Evolutionary conservation across 768 basidiomycete species (phyloP).

Genomic region (Dioszegia aurantiaca): DNA sequence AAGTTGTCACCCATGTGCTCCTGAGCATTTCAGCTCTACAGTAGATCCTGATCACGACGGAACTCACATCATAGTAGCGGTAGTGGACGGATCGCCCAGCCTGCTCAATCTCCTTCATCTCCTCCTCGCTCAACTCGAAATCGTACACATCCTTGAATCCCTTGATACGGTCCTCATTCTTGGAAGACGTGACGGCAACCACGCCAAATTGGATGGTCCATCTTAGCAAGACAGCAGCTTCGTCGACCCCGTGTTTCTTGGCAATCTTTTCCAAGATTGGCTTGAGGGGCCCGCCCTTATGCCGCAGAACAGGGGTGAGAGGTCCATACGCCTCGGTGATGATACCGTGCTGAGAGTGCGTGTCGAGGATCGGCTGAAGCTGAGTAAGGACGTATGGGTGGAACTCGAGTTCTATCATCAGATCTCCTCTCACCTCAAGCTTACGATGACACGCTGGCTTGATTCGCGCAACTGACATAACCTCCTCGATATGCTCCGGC

Average conservation of each 20-base stretch:
- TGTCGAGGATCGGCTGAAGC: conserved; percentile 38
- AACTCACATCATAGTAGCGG: conserved; percentile 29
- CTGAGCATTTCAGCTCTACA: conserved; percentile 10
- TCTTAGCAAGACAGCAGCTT: conserved; percentile 29
- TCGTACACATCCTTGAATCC: conserved; percentile 24
- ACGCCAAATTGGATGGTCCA: conserved; percentile 43
- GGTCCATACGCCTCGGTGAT: conserved; percentile 42
- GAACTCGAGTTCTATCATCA: conserved; percentile 36
- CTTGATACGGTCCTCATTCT: conserved; percentile 29
- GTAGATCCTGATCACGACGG: too few species aligned
- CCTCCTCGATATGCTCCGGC: conserved; percentile 42
- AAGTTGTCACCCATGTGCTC: conserved; percentile 49
- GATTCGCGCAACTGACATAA: conserved; percentile 37
- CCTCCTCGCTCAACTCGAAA: conserved; percentile 32
- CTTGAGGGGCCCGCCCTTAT: conserved; percentile 37
- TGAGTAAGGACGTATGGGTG: conserved; percentile 47
- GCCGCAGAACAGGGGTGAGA: conserved; percentile 39
- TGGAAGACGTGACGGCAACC: conserved; percentile 39
- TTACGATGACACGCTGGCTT: conserved; percentile 48
- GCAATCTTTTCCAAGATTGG: conserved; percentile 43
- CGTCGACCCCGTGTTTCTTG: conserved; percentile 28
- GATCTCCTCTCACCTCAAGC: neutral
- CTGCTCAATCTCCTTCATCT: conserved; percentile 45
- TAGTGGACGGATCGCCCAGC: conserved; percentile 39
- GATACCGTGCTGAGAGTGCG: conserved; percentile 43